Evolutionary conservation across 805 yeast species (phyloP).

Genomic region (Wickerhamomyces hampshirensis): DNA sequence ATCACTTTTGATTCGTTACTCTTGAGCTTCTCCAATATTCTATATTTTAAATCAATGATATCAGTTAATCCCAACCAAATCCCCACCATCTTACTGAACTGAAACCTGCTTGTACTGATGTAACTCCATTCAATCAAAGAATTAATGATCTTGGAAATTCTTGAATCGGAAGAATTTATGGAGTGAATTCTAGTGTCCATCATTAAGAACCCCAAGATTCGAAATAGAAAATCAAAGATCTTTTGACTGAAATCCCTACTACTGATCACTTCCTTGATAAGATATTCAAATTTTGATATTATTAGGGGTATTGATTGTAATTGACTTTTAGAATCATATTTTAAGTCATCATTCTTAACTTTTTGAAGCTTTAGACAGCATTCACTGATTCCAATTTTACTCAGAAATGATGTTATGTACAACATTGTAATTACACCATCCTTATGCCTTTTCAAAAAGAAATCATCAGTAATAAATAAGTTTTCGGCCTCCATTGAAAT

Average conservation of each 20-base stretch:
- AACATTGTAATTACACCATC: not conserved
- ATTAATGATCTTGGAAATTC: not conserved
- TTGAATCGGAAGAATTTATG: not conserved
- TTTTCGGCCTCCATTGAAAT: not conserved
- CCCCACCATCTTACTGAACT: not conserved
- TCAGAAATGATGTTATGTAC: not conserved
- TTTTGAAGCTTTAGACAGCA: not conserved
- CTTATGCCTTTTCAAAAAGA: too few relatives aligned
- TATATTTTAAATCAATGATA: not conserved
- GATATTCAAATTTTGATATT: slow-evolving; percentile 5
- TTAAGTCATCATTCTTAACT: not conserved
- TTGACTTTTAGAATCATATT: slow-evolving; percentile 1
- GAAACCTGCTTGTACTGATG: not conserved
- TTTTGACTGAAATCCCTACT: not conserved
- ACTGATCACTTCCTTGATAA: not conserved
- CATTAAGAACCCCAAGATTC: slow-evolving; percentile 6
- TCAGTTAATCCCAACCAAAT: slow-evolving; percentile 1
- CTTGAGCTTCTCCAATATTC: not conserved
- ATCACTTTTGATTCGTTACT: not conserved
- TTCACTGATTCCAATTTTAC: slow-evolving; percentile 3
- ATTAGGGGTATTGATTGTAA: slow-evolving; percentile 1
- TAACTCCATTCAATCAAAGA: slow-evolving; percentile 1
- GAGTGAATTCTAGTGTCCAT: slow-evolving; percentile 10
- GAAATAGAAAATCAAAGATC: not conserved
- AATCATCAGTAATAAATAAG: not conserved